Evolutionary conservation across 108 stramenopile species (phyloP).

Genomic region (Nitzschia sp.): DNA sequence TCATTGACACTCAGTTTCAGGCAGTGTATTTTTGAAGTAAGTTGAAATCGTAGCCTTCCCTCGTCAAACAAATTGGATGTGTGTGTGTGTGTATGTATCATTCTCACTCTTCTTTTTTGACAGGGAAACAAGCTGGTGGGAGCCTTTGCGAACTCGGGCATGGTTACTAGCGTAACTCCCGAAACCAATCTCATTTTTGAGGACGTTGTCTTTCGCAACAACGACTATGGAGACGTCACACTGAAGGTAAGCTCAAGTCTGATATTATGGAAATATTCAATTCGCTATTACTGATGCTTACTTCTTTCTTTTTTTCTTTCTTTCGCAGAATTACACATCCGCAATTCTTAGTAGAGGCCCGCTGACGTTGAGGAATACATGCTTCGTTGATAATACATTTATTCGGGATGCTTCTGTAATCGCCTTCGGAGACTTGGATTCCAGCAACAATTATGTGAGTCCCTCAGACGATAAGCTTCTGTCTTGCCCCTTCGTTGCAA

Average conservation of each 20-base stretch:
- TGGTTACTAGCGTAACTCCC: neutral
- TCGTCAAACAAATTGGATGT: neutral
- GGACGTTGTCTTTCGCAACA: conserved; percentile 29
- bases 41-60: too few species aligned
- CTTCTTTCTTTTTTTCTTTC: too few species aligned
- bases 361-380: conserved; percentile 17
- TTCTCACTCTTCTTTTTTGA: neutral
- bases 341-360: conserved; percentile 31
- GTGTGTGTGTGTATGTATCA: neutral
- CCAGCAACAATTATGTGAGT: neutral
- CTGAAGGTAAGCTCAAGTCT: conserved; percentile 11
- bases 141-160: neutral
- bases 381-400: conserved; percentile 30
- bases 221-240: conserved; percentile 5
- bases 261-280: too few species aligned
- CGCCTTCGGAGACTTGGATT: neutral
- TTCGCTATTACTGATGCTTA: too few species aligned
- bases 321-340: too few species aligned
- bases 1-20: neutral
- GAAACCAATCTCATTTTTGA: conserved; percentile 17
- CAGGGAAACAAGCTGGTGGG: conserved; percentile 6
- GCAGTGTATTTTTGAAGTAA: conserved; percentile 8
- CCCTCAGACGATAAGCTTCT: neutral
- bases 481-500: conserved; percentile 3
- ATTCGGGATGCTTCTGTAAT: conserved; percentile 15